These are phyloP conservation scores for Gelatoporia subvermispora DNA, from an alignment of 768 basidiomycete genomes.

Conservation along the genomic window DNA sequence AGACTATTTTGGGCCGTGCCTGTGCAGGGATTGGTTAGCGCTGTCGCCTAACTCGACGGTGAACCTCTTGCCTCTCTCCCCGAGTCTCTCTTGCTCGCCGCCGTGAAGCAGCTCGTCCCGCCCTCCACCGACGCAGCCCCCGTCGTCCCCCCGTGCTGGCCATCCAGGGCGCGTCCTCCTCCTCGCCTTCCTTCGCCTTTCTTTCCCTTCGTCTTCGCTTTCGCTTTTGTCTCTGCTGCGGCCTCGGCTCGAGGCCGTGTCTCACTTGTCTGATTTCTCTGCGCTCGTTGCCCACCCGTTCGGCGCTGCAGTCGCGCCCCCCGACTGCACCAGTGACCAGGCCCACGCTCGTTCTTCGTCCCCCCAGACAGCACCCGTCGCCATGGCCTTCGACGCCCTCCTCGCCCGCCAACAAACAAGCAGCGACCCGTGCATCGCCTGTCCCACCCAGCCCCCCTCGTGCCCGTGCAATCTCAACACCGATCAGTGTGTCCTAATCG, in stretches of 20 bases:
- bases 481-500: conserved; percentile 57
- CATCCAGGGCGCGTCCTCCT: conserved; percentile 21
- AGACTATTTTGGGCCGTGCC: too few relatives aligned
- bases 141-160: conserved; percentile 26
- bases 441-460: conserved; percentile 43
- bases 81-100: neutral
- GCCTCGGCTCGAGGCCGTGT: neutral
- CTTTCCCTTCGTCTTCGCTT: conserved; percentile 8
- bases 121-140: neutral
- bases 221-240: conserved; percentile 32
- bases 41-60: neutral
- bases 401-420: conserved; percentile 15
- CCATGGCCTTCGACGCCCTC: conserved; percentile 18
- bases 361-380: conserved; percentile 7
- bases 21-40: too few relatives aligned
- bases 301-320: too few relatives aligned
- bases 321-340: too few relatives aligned
- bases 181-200: conserved; percentile 16
- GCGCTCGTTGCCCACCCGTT: too few relatives aligned
- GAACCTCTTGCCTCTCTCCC: neutral
- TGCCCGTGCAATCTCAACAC: conserved; percentile 52
- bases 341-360: conserved; percentile 3
- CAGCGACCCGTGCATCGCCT: conserved; percentile 39
- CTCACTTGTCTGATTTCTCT: neutral
- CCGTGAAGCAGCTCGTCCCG: neutral